These are phyloP conservation scores for Exophiala viscosa DNA, from an alignment of 2,329 filamentous ascomycete genomes.

Conservation along the genomic window DNA sequence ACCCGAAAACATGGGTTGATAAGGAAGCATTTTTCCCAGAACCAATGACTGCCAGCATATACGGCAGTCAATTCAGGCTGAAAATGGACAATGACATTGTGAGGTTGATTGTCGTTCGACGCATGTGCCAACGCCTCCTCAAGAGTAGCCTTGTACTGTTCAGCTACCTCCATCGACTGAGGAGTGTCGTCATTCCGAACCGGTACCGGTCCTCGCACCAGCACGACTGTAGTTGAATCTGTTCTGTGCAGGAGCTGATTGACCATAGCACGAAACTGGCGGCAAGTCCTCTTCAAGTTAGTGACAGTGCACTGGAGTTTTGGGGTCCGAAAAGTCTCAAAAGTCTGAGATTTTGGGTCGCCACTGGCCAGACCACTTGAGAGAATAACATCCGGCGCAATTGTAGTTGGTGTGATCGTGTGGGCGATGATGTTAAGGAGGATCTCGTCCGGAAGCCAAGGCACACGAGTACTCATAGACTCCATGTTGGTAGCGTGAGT, in stretches of 20 bases:
- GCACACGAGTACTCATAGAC: neutral
- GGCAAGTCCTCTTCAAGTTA: neutral
- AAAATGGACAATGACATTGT: slow-evolving; percentile 3
- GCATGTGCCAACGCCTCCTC: neutral
- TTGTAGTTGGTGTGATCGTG: no score
- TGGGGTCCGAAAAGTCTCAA: no score
- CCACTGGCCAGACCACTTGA: neutral
- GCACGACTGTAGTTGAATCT: neutral
- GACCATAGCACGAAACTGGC: slow-evolving; percentile 1
- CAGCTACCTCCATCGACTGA: neutral
- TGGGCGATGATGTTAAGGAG: neutral
- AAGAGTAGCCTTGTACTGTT: slow-evolving; percentile 1
- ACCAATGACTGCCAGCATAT: no score
- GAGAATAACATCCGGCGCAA: neutral
- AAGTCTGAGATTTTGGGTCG: no score
- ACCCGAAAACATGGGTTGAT: neutral
- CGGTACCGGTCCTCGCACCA: neutral
- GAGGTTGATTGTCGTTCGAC: neutral
- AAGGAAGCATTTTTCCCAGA: no score
- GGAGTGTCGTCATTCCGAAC: neutral
- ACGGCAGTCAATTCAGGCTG: slow-evolving; percentile 1
- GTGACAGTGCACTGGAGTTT: neutral
- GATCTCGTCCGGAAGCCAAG: slow-evolving; percentile 4
- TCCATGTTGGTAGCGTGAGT: neutral
- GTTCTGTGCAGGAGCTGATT: neutral